phyloP scores from a whole-genome alignment of 129 eudicot species.

The Pittosporum tobira region DNA sequence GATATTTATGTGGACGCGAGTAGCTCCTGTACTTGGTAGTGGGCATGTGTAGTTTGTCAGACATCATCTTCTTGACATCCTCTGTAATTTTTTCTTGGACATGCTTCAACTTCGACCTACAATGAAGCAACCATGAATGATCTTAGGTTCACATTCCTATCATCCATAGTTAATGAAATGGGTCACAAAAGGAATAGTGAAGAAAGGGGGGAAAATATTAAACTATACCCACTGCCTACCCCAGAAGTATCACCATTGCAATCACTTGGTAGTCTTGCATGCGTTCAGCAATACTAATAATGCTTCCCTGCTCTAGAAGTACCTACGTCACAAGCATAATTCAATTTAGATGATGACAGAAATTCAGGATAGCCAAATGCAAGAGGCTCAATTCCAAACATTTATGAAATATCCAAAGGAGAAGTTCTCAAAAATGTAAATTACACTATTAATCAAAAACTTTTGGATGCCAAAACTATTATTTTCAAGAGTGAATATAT shows the following conservation, averaged over 20 bases:
- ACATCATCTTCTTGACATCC: slow-evolving; percentile 84
- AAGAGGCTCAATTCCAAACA: not conserved
- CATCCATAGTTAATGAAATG: slow-evolving; percentile 6
- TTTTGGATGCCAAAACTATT: not conserved
- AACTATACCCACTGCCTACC: slow-evolving; percentile 32
- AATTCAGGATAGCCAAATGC: not conserved
- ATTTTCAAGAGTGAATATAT: not conserved
- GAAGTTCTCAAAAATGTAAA: not conserved
- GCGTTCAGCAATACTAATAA: slow-evolving; percentile 45
- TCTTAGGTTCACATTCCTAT: not conserved
- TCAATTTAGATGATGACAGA: not conserved
- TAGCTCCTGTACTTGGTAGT: slow-evolving; percentile 24
- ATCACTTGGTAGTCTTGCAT: slow-evolving; percentile 83
- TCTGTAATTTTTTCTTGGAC: slow-evolving; percentile 61
- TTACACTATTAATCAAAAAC: not conserved
- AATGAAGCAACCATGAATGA: slow-evolving; percentile 16
- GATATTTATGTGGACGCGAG: slow-evolving; percentile 14
- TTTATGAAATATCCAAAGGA: not conserved
- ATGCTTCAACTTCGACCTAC: slow-evolving; percentile 70
- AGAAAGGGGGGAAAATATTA: not conserved
- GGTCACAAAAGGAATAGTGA: not conserved
- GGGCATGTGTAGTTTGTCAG: slow-evolving; percentile 50
- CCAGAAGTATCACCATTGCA: slow-evolving; percentile 77
- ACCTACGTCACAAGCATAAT: slow-evolving; percentile 33
- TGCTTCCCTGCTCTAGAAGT: slow-evolving; percentile 54